Percentiles rank a stretch among this genome's conserved stretches.
These are phyloP conservation scores for Trametes sp. DNA, from an alignment of 1,284 basidiomycete genomes.

Conservation along the genomic window DNA sequence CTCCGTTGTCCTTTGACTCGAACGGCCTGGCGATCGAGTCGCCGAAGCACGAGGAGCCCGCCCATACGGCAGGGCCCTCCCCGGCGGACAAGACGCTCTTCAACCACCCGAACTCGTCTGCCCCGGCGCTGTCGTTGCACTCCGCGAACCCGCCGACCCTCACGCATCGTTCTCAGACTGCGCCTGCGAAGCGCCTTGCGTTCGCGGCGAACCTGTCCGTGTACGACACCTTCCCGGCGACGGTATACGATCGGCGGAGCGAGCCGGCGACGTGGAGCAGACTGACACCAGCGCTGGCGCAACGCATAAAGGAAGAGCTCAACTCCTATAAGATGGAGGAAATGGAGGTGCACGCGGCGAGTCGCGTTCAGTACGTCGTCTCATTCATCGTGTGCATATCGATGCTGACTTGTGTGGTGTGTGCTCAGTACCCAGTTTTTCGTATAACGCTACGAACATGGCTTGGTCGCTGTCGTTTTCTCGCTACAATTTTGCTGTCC, in stretches of 20 bases:
- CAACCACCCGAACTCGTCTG: conserved; percentile 86
- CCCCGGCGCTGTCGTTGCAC: conserved; percentile 80
- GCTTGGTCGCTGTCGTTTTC: conserved; percentile 28
- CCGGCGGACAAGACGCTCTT: conserved; percentile 57
- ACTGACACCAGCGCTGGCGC: conserved; percentile 92
- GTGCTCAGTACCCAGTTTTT: conserved; percentile 63
- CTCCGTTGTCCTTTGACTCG: conserved; percentile 68
- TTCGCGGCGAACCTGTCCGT: conserved; percentile 94
- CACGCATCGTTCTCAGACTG: conserved; percentile 68
- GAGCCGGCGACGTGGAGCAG: conserved; percentile 98
- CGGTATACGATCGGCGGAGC: conserved; percentile 92
- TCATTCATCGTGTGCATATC: conserved; percentile 13
- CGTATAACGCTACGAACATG: conserved; percentile 45
- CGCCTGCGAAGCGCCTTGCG: conserved; percentile 76
- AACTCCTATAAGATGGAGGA: conserved; percentile 99
- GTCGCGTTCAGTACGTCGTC: conserved; percentile 81
- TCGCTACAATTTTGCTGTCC: conserved; percentile 34
- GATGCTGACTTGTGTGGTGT: conserved; percentile 18
- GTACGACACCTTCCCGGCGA: conserved; percentile 93
- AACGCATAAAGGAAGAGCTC: conserved; percentile 95
- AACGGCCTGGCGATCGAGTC: conserved; percentile 43
- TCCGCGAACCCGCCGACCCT: conserved; percentile 53
- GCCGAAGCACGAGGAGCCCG: conserved; percentile 46
- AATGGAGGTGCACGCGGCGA: conserved; percentile 94
- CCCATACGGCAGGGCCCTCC: conserved; percentile 33